Evolutionary conservation across 805 yeast species (phyloP).

Genomic region (Zygotorulaspora florentina): DNA sequence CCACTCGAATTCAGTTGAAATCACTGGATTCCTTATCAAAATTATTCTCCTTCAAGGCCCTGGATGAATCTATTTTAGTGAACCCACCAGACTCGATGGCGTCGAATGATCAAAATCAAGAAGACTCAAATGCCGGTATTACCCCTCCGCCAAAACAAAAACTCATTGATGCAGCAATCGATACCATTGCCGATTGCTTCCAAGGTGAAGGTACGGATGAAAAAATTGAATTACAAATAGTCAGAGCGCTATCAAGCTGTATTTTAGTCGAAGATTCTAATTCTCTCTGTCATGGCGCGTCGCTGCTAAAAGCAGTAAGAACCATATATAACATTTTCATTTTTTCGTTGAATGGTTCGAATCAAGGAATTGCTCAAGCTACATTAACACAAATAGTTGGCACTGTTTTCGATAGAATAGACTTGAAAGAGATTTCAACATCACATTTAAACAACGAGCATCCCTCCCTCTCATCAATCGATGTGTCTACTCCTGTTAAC

Average conservation of each 20-base stretch:
- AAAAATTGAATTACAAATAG: slow-evolving; percentile 84
- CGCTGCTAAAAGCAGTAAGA: slow-evolving; percentile 82
- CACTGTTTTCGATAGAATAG: slow-evolving; percentile 69
- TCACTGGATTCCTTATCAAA: slow-evolving; percentile 87
- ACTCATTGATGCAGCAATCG: slow-evolving; percentile 76
- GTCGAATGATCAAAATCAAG: slow-evolving; percentile 29
- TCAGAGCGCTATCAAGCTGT: slow-evolving; percentile 86
- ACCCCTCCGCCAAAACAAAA: slow-evolving; percentile 52
- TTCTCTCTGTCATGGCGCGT: slow-evolving; percentile 75
- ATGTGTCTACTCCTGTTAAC: slow-evolving; percentile 1
- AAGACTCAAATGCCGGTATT: slow-evolving; percentile 36
- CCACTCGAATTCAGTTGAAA: slow-evolving; percentile 58
- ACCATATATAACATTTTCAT: slow-evolving; percentile 91
- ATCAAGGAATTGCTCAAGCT: slow-evolving; percentile 94
- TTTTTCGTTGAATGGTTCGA: slow-evolving; percentile 71
- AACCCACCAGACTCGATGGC: slow-evolving; percentile 41
- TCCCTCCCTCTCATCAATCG: slow-evolving; percentile 20
- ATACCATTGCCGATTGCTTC: slow-evolving; percentile 78
- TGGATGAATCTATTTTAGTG: slow-evolving; percentile 57
- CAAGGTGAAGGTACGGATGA: slow-evolving; percentile 92
- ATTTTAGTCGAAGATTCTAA: slow-evolving; percentile 74
- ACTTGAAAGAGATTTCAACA: slow-evolving; percentile 28
- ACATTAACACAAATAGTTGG: slow-evolving; percentile 86
- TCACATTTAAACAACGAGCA: slow-evolving; percentile 25
- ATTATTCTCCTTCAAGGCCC: slow-evolving; percentile 72